Conservation (phyloP, 345 rosid species). For the Populus nigra region DNA sequence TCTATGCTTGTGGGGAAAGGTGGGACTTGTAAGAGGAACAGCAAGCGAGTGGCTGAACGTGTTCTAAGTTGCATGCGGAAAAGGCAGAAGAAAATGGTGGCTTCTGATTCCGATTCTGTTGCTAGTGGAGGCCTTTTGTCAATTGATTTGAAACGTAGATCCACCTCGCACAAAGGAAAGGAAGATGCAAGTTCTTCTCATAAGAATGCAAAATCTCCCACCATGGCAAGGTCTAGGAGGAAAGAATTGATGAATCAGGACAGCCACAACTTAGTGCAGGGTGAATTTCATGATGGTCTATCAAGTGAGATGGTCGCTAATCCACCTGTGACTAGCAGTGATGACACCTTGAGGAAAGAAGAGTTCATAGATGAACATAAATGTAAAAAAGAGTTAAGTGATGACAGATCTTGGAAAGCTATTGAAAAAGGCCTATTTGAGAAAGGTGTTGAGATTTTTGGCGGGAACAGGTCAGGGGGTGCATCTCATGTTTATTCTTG, state of each 20-base stretch:
- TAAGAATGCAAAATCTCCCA: constrained; percentile 58
- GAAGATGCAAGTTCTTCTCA: constrained; percentile 77
- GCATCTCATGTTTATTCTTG: neutral
- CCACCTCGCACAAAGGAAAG: constrained; percentile 56
- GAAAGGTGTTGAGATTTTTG: constrained; percentile 94
- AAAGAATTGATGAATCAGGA: constrained; percentile 43
- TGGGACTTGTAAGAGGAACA: constrained; percentile 70
- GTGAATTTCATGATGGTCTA: constrained; percentile 37
- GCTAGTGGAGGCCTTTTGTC: constrained; percentile 57
- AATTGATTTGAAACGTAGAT: constrained; percentile 48
- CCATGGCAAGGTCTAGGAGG: constrained; percentile 52
- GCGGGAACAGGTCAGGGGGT: constrained; percentile 73
- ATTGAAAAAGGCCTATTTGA: constrained; percentile 84
- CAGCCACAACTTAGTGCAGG: constrained; percentile 34
- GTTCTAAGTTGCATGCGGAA: constrained; percentile 71
- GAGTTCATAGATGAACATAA: constrained; percentile 63
- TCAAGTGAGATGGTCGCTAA: constrained; percentile 42
- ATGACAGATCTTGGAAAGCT: constrained; percentile 69
- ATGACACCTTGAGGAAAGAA: constrained; percentile 56
- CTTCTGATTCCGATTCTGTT: constrained; percentile 74
- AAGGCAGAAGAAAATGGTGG: constrained; percentile 70
- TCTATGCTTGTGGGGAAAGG: constrained; percentile 56
- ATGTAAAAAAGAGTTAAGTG: constrained; percentile 46
- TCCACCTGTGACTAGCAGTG: constrained; percentile 43
- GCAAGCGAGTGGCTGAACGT: constrained; percentile 86